Evolutionary conservation across 345 rosid genomes (phyloP).

Genomic region (Gossypium rotundifolium): DNA sequence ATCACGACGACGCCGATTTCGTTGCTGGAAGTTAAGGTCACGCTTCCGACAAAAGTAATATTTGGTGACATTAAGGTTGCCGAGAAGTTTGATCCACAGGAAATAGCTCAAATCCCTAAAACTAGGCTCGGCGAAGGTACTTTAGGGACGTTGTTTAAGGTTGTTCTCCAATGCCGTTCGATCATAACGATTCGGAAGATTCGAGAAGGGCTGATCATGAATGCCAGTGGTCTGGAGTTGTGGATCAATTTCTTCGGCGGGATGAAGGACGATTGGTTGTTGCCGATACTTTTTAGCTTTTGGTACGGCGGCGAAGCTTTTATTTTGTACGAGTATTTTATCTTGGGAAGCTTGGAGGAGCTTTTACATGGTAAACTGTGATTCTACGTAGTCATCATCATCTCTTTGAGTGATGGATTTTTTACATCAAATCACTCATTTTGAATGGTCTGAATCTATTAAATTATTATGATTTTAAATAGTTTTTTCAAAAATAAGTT

Average conservation of each 20-base stretch:
- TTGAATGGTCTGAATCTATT: too few species aligned
- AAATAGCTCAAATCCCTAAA: constrained; percentile 24
- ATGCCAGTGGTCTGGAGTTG: constrained; percentile 9
- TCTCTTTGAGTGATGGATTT: background rate
- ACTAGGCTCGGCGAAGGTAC: constrained; percentile 33
- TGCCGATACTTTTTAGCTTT: constrained; percentile 27
- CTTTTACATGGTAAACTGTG: constrained; percentile 28
- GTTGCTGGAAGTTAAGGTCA: constrained; percentile 27
- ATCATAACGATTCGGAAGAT: constrained; percentile 23
- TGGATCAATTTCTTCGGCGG: constrained; percentile 28
- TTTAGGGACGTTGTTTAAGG: constrained; percentile 28
- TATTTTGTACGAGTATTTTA: constrained; percentile 22
- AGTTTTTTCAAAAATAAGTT: too few species aligned
- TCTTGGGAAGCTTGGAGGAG: constrained; percentile 37
- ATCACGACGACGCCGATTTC: constrained; percentile 23
- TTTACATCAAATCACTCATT: too few species aligned
- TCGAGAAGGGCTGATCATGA: constrained; percentile 9
- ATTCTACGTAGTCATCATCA: background rate
- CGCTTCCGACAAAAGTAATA: constrained; percentile 23
- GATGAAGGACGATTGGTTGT: constrained; percentile 16
- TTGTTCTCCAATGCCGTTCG: constrained; percentile 28
- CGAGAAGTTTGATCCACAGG: constrained; percentile 18
- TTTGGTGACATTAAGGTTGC: constrained; percentile 15
- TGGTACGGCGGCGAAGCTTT: constrained; percentile 38
- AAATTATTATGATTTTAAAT: too few species aligned